Evolutionary conservation across 495 filamentous ascomycete species (phyloP).

Genomic region (Xylaria acuta): DNA sequence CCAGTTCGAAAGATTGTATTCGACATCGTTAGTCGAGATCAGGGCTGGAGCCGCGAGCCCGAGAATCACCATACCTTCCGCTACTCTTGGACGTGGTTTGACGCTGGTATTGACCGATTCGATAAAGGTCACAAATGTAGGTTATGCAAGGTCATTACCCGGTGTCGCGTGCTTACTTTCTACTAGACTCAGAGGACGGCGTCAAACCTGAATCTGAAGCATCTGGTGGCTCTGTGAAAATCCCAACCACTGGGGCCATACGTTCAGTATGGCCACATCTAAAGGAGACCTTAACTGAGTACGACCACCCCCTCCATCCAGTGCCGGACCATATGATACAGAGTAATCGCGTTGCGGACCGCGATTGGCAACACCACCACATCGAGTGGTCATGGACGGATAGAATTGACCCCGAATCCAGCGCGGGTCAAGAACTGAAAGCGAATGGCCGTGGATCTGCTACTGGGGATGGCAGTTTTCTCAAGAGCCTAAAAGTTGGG

Average conservation of each 20-base stretch:
- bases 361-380: slow-evolving; percentile 45
- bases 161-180: slow-evolving; percentile 17
- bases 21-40: slow-evolving; percentile 67
- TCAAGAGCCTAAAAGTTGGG: slow-evolving; percentile 64
- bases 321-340: slow-evolving; percentile 55
- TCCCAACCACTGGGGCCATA: slow-evolving; percentile 34
- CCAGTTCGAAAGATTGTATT: slow-evolving; percentile 69
- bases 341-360: slow-evolving; percentile 53
- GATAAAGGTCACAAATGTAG: slow-evolving; percentile 35
- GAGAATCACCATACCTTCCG: slow-evolving; percentile 55
- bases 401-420: slow-evolving; percentile 55
- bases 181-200: slow-evolving; percentile 21
- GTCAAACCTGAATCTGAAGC: slow-evolving; percentile 9
- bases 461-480: slow-evolving; percentile 62
- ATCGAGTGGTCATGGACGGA: slow-evolving; percentile 65
- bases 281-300: slow-evolving; percentile 19
- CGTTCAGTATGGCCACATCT: slow-evolving; percentile 37
- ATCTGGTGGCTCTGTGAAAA: not conserved
- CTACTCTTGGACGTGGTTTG: slow-evolving; percentile 74
- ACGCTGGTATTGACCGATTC: slow-evolving; percentile 61
- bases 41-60: slow-evolving; percentile 62
- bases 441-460: slow-evolving; percentile 56
- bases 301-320: slow-evolving; percentile 52
- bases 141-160: not conserved
- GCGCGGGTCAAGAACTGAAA: slow-evolving; percentile 46